A percentile compares a stretch with the other conserved stretches of the same genome.
Evolutionary conservation across 2,329 filamentous ascomycete species (phyloP).

Genomic region (Periglandula ipomoeae): DNA sequence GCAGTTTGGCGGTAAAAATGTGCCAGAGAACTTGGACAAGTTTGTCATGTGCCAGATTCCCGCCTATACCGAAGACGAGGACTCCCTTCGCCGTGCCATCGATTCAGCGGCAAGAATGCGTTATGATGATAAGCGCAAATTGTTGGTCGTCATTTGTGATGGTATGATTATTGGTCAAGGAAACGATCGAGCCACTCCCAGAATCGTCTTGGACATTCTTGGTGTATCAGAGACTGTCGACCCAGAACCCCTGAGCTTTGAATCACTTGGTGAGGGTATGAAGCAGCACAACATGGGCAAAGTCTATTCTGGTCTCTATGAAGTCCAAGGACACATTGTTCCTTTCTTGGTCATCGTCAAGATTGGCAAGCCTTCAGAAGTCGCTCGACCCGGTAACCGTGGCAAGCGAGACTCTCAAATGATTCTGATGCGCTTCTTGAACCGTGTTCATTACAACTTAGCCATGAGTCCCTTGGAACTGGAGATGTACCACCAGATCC

Average conservation of each 20-base stretch:
- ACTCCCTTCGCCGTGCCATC: conserved; percentile 91
- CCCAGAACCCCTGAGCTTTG: conserved; percentile 92
- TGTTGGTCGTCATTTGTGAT: conserved; percentile 86
- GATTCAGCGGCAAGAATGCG: conserved; percentile 92
- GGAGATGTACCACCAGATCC: conserved; percentile 97
- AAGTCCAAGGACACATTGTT: conserved; percentile 95
- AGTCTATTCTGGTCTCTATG: conserved; percentile 93
- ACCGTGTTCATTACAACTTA: conserved; percentile 95
- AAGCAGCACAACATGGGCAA: conserved; percentile 99
- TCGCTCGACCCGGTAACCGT: conserved; percentile 89
- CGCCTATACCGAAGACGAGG: conserved; percentile 96
- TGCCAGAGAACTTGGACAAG: conserved; percentile 94
- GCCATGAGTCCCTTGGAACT: conserved; percentile 94
- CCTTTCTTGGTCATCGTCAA: conserved; percentile 97
- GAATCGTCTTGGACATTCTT: conserved; percentile 93
- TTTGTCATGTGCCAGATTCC: conserved; percentile 98
- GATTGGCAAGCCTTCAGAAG: conserved; percentile 94
- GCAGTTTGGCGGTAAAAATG: conserved; percentile 83
- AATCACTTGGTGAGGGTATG: conserved; percentile 87
- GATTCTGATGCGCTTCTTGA: conserved; percentile 97
- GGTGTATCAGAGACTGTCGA: conserved; percentile 91
- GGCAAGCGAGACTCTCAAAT: conserved; percentile 99
- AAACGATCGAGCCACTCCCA: conserved; percentile 89
- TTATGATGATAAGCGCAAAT: conserved; percentile 97
- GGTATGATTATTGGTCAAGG: conserved; percentile 99